Conservation (phyloP, 2,329 filamentous ascomycete species). For the Diplocarpon rosae region DNA sequence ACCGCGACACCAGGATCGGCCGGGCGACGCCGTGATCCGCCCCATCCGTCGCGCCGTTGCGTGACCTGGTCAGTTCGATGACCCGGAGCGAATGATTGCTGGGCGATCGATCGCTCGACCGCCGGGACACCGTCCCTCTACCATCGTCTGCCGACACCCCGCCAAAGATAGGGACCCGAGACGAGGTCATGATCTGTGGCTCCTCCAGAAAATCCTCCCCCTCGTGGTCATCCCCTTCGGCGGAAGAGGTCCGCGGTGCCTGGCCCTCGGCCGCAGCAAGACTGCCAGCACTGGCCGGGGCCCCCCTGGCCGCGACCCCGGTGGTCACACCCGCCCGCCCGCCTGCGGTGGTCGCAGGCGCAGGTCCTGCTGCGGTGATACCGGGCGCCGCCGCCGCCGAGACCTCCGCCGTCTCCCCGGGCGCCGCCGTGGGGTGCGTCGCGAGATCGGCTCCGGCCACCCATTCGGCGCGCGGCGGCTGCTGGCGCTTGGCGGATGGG, state of each 20-base stretch:
- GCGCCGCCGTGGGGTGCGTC: no score
- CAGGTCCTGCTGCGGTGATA: background rate
- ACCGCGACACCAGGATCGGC: slow-evolving; percentile 15
- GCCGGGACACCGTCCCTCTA: slow-evolving; percentile 13
- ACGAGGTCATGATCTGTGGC: slow-evolving; percentile 28
- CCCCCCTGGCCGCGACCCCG: slow-evolving; percentile 10
- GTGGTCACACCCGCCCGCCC: slow-evolving; percentile 11
- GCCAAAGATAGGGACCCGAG: slow-evolving; percentile 25
- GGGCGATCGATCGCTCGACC: slow-evolving; percentile 20
- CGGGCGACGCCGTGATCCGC: slow-evolving; percentile 16
- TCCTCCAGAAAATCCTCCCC: slow-evolving; percentile 25
- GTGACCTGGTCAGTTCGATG: slow-evolving; percentile 20
- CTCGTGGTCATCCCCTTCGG: slow-evolving; percentile 12
- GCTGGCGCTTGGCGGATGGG: slow-evolving; percentile 13
- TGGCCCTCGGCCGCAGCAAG: slow-evolving; percentile 16
- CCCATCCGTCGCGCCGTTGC: slow-evolving; percentile 18
- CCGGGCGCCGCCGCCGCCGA: slow-evolving; percentile 2
- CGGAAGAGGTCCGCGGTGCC: slow-evolving; percentile 14
- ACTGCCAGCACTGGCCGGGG: no score
- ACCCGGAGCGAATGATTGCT: slow-evolving; percentile 27
- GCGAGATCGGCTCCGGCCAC: no score
- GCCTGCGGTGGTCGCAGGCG: slow-evolving; percentile 1
- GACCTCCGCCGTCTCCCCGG: no score
- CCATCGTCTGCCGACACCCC: slow-evolving; percentile 19
- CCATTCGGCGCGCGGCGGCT: no score